Conservation (phyloP, 2,329 filamentous ascomycete genomes). For the Neofusicoccum sp. region DNA sequence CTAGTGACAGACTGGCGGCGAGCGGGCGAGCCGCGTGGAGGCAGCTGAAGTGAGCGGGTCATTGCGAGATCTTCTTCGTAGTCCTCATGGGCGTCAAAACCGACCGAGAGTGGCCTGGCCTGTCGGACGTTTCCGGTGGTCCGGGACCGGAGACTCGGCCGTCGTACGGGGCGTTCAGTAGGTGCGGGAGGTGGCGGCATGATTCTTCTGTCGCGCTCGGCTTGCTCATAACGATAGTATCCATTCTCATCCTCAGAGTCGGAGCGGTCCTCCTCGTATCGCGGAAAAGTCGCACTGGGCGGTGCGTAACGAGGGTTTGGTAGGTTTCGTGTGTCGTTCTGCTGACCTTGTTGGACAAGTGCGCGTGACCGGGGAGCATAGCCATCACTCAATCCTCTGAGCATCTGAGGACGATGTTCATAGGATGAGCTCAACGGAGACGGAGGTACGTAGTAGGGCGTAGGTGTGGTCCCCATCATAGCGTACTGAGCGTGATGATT, state of each 20-base stretch:
- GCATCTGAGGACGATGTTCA: background rate
- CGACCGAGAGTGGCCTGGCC: background rate
- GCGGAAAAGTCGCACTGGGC: background rate
- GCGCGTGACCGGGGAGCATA: background rate
- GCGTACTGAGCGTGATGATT: conserved; percentile 23
- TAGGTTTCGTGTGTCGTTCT: background rate
- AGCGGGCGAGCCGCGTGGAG: background rate
- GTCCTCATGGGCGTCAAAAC: background rate
- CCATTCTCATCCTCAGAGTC: background rate
- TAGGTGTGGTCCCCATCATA: conserved; percentile 25
- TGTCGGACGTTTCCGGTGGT: background rate
- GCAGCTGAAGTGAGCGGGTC: background rate
- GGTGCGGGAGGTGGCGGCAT: background rate
- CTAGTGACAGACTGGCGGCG: conserved; percentile 1
- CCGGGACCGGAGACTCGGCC: background rate
- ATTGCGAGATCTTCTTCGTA: background rate
- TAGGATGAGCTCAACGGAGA: background rate
- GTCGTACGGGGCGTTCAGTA: background rate
- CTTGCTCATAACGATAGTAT: background rate
- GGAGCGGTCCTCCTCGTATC: background rate
- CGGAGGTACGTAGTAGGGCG: conserved; percentile 22
- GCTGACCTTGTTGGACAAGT: background rate
- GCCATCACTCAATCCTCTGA: background rate
- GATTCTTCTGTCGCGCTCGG: background rate
- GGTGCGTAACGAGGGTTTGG: conserved; percentile 5